phyloP scores from a whole-genome alignment of 176 grass and related monocot genomes.

The Puya raimondii region DNA sequence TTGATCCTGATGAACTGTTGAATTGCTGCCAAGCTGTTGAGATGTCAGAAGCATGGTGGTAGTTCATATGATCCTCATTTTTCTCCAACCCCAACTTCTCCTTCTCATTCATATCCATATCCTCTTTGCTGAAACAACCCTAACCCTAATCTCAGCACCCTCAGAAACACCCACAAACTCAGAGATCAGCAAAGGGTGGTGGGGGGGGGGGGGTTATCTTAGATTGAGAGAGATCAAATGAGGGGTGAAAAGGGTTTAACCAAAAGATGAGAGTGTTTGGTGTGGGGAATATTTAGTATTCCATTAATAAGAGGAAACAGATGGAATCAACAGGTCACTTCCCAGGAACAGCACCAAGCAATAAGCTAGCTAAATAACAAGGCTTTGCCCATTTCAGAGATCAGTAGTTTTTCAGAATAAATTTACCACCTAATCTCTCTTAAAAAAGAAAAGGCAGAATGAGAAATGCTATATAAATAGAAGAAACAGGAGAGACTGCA shows the following conservation, averaged over 20 bases:
- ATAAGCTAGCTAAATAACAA: neutral
- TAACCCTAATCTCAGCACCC: conserved; percentile 8
- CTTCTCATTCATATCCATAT: conserved; percentile 44
- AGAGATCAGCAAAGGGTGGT: neutral
- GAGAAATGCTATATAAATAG: neutral
- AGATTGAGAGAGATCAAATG: conserved; percentile 13
- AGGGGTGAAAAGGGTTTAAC: conserved; percentile 10
- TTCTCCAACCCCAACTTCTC: conserved; percentile 43
- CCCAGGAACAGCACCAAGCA: neutral
- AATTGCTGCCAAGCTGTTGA: conserved; percentile 45
- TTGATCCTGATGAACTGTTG: conserved; percentile 12
- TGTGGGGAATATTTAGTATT: neutral
- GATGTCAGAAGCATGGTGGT: conserved; percentile 29
- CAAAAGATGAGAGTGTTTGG: neutral
- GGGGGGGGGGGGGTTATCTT: too few species aligned
- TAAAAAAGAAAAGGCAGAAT: neutral
- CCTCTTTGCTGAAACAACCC: neutral
- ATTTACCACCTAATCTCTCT: neutral
- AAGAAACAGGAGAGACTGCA: conserved; percentile 1
- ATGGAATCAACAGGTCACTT: neutral
- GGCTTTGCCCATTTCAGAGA: neutral
- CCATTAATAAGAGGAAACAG: neutral
- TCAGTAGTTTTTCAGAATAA: neutral
- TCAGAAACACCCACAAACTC: neutral
- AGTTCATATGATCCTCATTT: conserved; percentile 20